phyloP scores from a whole-genome alignment of 768 basidiomycete genomes.

The Phylloporus scabripes region DNA sequence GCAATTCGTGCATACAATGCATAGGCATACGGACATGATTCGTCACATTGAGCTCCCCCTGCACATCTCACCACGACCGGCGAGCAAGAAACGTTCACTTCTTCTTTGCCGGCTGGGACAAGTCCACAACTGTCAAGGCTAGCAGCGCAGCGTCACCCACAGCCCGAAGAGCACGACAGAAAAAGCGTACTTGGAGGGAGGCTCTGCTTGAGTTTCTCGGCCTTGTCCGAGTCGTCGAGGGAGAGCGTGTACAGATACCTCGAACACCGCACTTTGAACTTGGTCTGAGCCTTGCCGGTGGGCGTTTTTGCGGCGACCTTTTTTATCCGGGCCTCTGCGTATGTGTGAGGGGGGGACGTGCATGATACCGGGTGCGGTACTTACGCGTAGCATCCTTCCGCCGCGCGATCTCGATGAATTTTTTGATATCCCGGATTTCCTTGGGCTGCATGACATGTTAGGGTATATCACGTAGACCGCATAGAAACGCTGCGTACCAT shows the following conservation, averaged over 20 bases:
- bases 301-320: slow-evolving; percentile 70
- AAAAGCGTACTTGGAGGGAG: slow-evolving; percentile 81
- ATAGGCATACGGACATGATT: slow-evolving; percentile 20
- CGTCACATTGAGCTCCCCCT: not conserved
- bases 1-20: slow-evolving; percentile 15
- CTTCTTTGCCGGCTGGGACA: slow-evolving; percentile 58
- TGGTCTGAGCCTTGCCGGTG: slow-evolving; percentile 76
- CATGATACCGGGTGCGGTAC: slow-evolving; percentile 32
- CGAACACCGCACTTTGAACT: slow-evolving; percentile 98
- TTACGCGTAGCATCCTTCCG: slow-evolving; percentile 95
- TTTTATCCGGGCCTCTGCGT: slow-evolving; percentile 93
- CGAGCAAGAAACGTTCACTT: slow-evolving; percentile 43
- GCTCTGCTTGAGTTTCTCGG: slow-evolving; percentile 93
- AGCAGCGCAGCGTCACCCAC: not conserved
- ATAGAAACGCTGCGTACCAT: slow-evolving; percentile 23
- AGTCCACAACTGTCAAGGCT: slow-evolving; percentile 72
- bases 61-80: not conserved
- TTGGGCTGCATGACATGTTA: slow-evolving; percentile 61
- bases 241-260: slow-evolving; percentile 97
- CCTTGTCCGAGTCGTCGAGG: slow-evolving; percentile 95
- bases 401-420: slow-evolving; percentile 95
- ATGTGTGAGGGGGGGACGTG: not conserved
- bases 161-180: not conserved
- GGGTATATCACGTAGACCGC: not conserved
- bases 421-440: slow-evolving; percentile 97